A percentile compares a stretch with the other conserved stretches of the same genome.
phyloP scores from a whole-genome alignment of 2,329 filamentous ascomycete species.

The Dryadomyces quercus-mongolicae region DNA sequence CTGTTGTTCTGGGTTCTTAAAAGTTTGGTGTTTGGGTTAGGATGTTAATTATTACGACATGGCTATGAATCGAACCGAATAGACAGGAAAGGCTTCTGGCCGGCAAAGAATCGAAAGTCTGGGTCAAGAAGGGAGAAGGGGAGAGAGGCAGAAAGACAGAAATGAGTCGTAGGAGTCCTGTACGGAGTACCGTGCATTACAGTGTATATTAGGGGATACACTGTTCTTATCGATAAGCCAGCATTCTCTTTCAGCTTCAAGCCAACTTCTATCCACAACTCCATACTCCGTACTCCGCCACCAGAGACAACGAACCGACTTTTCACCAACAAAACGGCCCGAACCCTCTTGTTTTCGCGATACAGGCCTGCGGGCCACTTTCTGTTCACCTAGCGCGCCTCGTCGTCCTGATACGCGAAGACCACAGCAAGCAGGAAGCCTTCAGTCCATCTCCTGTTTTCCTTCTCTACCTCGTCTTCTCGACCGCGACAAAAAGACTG shows the following conservation, averaged over 20 bases:
- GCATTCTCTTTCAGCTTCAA: not conserved
- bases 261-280: not conserved
- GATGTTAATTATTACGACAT: not conserved
- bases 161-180: no score
- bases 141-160: no score
- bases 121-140: no score
- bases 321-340: not conserved
- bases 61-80: not conserved
- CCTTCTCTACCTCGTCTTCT: not conserved
- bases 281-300: not conserved
- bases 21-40: constrained; percentile 1
- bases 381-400: not conserved
- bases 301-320: not conserved
- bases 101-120: no score
- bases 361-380: not conserved
- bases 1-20: not conserved
- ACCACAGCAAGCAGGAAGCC: not conserved
- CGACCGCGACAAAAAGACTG: not conserved
- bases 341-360: not conserved
- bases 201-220: not conserved
- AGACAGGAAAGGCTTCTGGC: not conserved
- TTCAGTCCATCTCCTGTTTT: not conserved
- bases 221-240: constrained; percentile 7
- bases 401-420: no score
- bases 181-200: not conserved